phyloP scores from a whole-genome alignment of 768 basidiomycete genomes.

The Tubosaeta sp. region DNA sequence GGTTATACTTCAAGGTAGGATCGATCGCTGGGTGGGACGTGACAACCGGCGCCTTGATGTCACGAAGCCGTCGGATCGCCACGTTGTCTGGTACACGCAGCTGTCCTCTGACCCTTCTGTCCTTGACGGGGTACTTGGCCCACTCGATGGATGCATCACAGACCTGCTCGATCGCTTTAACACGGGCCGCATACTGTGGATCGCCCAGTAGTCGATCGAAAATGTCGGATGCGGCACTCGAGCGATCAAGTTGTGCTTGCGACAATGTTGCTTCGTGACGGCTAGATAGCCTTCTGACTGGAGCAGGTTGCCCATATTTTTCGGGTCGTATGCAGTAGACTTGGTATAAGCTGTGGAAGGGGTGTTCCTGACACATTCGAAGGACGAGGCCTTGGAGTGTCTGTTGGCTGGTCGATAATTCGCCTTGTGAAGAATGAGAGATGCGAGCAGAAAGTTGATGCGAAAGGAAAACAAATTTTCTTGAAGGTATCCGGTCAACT shows the following conservation, averaged over 20 bases:
- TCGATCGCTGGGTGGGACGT: slow-evolving; percentile 72
- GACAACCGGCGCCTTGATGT: slow-evolving; percentile 77
- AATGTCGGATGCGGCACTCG: slow-evolving; percentile 59
- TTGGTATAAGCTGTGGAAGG: slow-evolving; percentile 91
- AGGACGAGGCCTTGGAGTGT: slow-evolving; percentile 62
- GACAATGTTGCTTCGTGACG: slow-evolving; percentile 38
- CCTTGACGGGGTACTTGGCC: slow-evolving; percentile 59
- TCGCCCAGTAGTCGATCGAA: slow-evolving; percentile 52
- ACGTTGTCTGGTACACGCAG: slow-evolving; percentile 43
- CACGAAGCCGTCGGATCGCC: slow-evolving; percentile 44
- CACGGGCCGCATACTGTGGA: slow-evolving; percentile 32
- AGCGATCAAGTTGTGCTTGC: slow-evolving; percentile 50
- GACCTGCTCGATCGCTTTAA: slow-evolving; percentile 52
- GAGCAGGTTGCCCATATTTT: slow-evolving; percentile 17
- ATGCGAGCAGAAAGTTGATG: slow-evolving; percentile 94
- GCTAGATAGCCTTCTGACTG: slow-evolving; percentile 41
- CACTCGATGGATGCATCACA: slow-evolving; percentile 68
- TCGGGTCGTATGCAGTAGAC: slow-evolving; percentile 67
- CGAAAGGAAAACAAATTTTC: slow-evolving; percentile 88
- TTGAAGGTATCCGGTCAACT: slow-evolving; percentile 65
- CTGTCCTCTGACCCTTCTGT: slow-evolving; percentile 26
- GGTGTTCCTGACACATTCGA: slow-evolving; percentile 84
- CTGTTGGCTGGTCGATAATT: slow-evolving; percentile 42
- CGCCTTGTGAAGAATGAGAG: slow-evolving; percentile 37
- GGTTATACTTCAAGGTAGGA: slow-evolving; percentile 58